Percentiles rank a stretch among this genome's conserved stretches.
Evolutionary conservation across 2,329 filamentous ascomycete genomes (phyloP).

Genomic region (Nemania abortiva): DNA sequence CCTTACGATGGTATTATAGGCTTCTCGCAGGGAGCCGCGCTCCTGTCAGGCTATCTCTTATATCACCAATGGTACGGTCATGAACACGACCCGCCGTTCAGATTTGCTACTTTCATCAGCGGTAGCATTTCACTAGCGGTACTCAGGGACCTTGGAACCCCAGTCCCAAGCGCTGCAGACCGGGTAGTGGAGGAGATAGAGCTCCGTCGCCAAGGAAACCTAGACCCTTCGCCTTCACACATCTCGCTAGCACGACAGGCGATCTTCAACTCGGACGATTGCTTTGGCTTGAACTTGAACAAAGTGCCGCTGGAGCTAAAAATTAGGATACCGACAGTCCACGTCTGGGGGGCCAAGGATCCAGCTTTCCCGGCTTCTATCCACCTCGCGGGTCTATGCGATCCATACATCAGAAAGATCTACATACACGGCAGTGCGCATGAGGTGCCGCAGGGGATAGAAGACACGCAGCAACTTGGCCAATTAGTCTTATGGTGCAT

Average conservation of each 20-base stretch:
- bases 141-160: constrained; percentile 52
- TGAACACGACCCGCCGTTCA: constrained; percentile 51
- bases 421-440: constrained; percentile 41
- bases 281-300: constrained; percentile 51
- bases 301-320: constrained; percentile 47
- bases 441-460: constrained; percentile 38
- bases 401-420: constrained; percentile 49
- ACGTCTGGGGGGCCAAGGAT: constrained; percentile 47
- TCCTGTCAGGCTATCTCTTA: constrained; percentile 56
- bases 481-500: constrained; percentile 45
- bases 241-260: constrained; percentile 40
- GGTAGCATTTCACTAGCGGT: constrained; percentile 51
- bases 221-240: constrained; percentile 40
- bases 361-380: constrained; percentile 44
- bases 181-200: constrained; percentile 44
- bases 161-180: constrained; percentile 50
- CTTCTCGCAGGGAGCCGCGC: constrained; percentile 52
- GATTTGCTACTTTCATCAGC: constrained; percentile 57
- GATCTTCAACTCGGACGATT: constrained; percentile 50
- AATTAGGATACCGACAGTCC: constrained; percentile 50
- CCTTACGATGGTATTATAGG: constrained; percentile 49
- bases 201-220: constrained; percentile 32
- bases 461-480: constrained; percentile 40
- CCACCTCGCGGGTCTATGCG: constrained; percentile 50
- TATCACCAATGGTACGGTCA: constrained; percentile 53